phyloP scores from a whole-genome alignment of 108 stramenopile species.

The Nitzschia sp. region DNA sequence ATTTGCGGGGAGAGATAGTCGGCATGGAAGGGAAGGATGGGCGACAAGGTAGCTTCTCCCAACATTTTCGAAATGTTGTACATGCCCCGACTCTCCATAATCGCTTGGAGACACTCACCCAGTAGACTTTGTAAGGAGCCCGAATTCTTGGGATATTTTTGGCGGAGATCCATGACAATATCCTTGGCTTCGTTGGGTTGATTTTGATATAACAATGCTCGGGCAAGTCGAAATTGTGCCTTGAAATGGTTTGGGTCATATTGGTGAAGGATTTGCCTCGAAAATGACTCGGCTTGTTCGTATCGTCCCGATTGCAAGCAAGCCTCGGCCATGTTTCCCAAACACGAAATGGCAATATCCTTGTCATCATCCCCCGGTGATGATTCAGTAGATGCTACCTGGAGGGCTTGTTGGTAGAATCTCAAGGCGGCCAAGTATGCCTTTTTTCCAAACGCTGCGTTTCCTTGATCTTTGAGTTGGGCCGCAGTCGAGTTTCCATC shows the following conservation, averaged over 20 bases:
- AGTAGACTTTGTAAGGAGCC: neutral
- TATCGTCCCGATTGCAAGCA: constrained; percentile 10
- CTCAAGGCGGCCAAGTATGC: neutral
- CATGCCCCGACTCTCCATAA: constrained; percentile 2
- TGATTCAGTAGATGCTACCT: neutral
- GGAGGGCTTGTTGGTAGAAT: constrained; percentile 3
- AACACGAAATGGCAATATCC: constrained; percentile 8
- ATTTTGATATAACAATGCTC: constrained; percentile 12
- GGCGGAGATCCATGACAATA: neutral
- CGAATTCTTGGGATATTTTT: neutral
- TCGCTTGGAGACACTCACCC: constrained; percentile 1
- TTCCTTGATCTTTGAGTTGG: neutral
- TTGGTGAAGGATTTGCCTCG: neutral
- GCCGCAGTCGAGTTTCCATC: neutral
- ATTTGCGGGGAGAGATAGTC: constrained; percentile 12
- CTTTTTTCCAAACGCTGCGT: constrained; percentile 3
- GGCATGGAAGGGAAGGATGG: constrained; percentile 14
- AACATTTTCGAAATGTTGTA: constrained; percentile 19
- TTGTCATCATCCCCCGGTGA: neutral
- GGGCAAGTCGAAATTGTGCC: constrained; percentile 23
- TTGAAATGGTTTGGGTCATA: constrained; percentile 15
- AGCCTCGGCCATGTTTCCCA: constrained; percentile 26
- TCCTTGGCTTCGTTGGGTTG: constrained; percentile 2
- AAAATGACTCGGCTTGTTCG: constrained; percentile 6
- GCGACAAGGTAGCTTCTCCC: constrained; percentile 4